These are phyloP conservation scores for Juglanconis sp. DNA, from an alignment of 2,329 filamentous ascomycete genomes.

Conservation along the genomic window DNA sequence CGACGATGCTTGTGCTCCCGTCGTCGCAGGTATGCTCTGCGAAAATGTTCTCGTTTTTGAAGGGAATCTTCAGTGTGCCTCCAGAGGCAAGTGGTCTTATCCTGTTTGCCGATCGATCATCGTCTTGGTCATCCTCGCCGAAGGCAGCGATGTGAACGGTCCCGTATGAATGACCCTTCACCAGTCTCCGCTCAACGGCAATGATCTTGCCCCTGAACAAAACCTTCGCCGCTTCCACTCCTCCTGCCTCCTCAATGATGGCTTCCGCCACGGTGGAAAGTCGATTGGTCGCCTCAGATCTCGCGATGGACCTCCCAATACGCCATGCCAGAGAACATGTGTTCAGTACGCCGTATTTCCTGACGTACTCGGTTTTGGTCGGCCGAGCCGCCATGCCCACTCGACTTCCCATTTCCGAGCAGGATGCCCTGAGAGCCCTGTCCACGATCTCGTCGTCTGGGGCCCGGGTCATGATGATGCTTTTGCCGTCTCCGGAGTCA, in stretches of 20 bases:
- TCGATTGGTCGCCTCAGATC: constrained; percentile 39
- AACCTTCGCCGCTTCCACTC: constrained; percentile 41
- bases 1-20: constrained; percentile 31
- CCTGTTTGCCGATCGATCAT: constrained; percentile 4
- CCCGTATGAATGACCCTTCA: constrained; percentile 49
- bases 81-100: constrained; percentile 15
- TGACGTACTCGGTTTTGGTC: constrained; percentile 30
- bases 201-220: constrained; percentile 53
- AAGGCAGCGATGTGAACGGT: constrained; percentile 26
- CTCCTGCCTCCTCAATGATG: constrained; percentile 47
- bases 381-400: constrained; percentile 33
- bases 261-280: constrained; percentile 43
- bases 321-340: constrained; percentile 37
- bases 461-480: constrained; percentile 39
- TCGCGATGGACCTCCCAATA: constrained; percentile 47
- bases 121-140: constrained; percentile 22
- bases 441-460: constrained; percentile 39
- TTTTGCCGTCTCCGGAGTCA: constrained; percentile 42
- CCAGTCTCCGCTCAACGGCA: constrained; percentile 45
- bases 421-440: constrained; percentile 37
- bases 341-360: constrained; percentile 31
- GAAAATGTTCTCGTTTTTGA: constrained; percentile 27
- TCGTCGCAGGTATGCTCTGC: constrained; percentile 20
- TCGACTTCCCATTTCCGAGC: constrained; percentile 39
- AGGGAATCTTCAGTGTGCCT: constrained; percentile 25